Percentiles rank a stretch among this genome's conserved stretches.
phyloP scores from a whole-genome alignment of 2,329 filamentous ascomycete species.

The Camptophora hylomeconis region DNA sequence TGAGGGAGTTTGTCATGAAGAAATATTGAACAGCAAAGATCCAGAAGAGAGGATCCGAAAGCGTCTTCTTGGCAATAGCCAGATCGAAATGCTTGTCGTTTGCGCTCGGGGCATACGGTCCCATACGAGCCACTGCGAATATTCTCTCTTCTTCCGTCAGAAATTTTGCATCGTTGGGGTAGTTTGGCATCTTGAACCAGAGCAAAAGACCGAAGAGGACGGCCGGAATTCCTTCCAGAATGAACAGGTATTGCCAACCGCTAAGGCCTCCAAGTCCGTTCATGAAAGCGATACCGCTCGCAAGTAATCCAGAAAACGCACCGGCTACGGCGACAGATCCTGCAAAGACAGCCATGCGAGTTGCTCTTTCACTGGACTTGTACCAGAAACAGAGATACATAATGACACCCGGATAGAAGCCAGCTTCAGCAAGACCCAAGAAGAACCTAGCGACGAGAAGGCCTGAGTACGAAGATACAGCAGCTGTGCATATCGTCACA shows the following conservation, averaged over 20 bases:
- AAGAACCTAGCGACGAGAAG: conserved; percentile 30
- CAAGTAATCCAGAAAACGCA: conserved; percentile 26
- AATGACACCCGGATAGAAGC: conserved; percentile 24
- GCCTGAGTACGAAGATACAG: too few relatives aligned
- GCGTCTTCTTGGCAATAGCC: too few relatives aligned
- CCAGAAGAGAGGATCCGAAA: too few relatives aligned
- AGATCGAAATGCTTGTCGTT: too few relatives aligned
- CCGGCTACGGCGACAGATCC: too few relatives aligned
- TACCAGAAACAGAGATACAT: too few relatives aligned
- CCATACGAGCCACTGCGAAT: conserved; percentile 5
- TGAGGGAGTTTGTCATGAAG: conserved; percentile 53
- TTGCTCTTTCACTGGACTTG: too few relatives aligned
- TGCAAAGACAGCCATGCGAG: too few relatives aligned
- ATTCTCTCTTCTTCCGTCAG: conserved; percentile 6
- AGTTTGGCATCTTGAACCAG: conserved; percentile 9
- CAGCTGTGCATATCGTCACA: too few relatives aligned
- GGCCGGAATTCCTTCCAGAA: conserved; percentile 25
- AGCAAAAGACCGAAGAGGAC: conserved; percentile 16
- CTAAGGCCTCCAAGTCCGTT: conserved; percentile 21
- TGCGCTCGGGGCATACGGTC: not conserved
- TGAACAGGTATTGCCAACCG: conserved; percentile 29
- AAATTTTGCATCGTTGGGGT: conserved; percentile 15
- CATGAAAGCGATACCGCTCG: conserved; percentile 27
- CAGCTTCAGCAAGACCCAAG: conserved; percentile 29
- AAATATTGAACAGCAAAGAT: too few relatives aligned